phyloP scores from a whole-genome alignment of 1,139 yeast genomes.

The Blastobotrys buckinghamii region DNA sequence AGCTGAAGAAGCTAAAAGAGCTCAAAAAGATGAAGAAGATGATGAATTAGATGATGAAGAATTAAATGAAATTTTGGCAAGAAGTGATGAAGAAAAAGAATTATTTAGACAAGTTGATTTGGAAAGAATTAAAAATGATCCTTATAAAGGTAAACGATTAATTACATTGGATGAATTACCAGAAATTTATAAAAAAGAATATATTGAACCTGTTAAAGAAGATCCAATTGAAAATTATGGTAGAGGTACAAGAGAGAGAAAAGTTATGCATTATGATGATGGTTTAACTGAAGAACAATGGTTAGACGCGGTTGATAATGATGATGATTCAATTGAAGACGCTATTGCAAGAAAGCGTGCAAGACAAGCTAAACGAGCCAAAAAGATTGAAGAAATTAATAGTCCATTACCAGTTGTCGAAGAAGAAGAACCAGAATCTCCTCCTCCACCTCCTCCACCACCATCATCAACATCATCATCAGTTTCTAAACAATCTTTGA shows the following conservation, averaged over 20 bases:
- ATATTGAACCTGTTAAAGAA: constrained; percentile 41
- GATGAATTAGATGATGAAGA: constrained; percentile 55
- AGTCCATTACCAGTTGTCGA: constrained; percentile 7
- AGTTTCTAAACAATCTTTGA: no score
- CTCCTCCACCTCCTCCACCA: not conserved
- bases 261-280: constrained; percentile 78
- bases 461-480: no score
- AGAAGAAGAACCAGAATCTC: constrained; percentile 14
- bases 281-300: constrained; percentile 95
- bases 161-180: constrained; percentile 72
- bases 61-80: constrained; percentile 79
- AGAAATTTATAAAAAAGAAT: constrained; percentile 55
- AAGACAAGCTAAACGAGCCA: constrained; percentile 21
- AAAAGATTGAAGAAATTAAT: constrained; percentile 3
- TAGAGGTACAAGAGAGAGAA: constrained; percentile 77
- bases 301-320: constrained; percentile 66
- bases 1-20: constrained; percentile 55
- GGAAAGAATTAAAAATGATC: constrained; percentile 47
- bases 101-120: constrained; percentile 65
- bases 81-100: constrained; percentile 66
- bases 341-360: constrained; percentile 61
- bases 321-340: constrained; percentile 62
- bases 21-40: constrained; percentile 54
- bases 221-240: constrained; percentile 45
- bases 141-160: constrained; percentile 45